These are phyloP conservation scores for Backusella westeae DNA, from an alignment of 192 early-diverging fungal species.

Conservation along the genomic window DNA sequence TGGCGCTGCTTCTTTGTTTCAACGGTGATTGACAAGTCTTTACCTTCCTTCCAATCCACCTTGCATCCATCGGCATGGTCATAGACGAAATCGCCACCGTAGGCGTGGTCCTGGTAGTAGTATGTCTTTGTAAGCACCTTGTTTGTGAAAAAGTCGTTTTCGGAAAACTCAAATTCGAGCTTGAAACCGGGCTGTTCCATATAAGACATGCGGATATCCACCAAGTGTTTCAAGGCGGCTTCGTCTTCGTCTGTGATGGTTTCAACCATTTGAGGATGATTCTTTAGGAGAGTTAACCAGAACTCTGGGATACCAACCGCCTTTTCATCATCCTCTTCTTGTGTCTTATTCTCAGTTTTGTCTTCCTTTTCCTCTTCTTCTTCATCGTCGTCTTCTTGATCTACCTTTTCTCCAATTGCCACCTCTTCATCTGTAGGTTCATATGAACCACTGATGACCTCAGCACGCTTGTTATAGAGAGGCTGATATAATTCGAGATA, in stretches of 20 bases:
- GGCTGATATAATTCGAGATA: slow-evolving; percentile 85
- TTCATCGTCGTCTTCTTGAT: slow-evolving; percentile 39
- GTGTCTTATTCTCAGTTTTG: slow-evolving; percentile 37
- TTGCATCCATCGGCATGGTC: slow-evolving; percentile 89
- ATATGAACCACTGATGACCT: slow-evolving; percentile 70
- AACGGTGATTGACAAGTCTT: slow-evolving; percentile 89
- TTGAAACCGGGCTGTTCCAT: slow-evolving; percentile 91
- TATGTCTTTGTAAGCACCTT: slow-evolving; percentile 89
- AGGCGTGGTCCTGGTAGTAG: slow-evolving; percentile 81
- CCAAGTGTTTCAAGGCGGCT: slow-evolving; percentile 81
- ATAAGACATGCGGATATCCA: slow-evolving; percentile 85
- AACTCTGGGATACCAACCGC: slow-evolving; percentile 87
- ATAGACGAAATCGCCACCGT: slow-evolving; percentile 85
- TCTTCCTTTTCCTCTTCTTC: slow-evolving; percentile 35
- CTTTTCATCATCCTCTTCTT: slow-evolving; percentile 45
- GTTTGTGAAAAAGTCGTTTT: slow-evolving; percentile 92
- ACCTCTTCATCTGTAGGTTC: slow-evolving; percentile 93
- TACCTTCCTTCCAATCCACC: slow-evolving; percentile 97
- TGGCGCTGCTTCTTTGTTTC: slow-evolving; percentile 99
- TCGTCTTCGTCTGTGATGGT: slow-evolving; percentile 93
- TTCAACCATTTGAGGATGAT: slow-evolving; percentile 75
- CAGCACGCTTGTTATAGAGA: slow-evolving; percentile 84
- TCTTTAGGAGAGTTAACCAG: slow-evolving; percentile 94
- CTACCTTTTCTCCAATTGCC: slow-evolving; percentile 55
- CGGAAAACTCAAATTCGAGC: slow-evolving; percentile 89